Conservation (phyloP, 2,329 filamentous ascomycete species). For the Sporothrix brasiliensis region DNA sequence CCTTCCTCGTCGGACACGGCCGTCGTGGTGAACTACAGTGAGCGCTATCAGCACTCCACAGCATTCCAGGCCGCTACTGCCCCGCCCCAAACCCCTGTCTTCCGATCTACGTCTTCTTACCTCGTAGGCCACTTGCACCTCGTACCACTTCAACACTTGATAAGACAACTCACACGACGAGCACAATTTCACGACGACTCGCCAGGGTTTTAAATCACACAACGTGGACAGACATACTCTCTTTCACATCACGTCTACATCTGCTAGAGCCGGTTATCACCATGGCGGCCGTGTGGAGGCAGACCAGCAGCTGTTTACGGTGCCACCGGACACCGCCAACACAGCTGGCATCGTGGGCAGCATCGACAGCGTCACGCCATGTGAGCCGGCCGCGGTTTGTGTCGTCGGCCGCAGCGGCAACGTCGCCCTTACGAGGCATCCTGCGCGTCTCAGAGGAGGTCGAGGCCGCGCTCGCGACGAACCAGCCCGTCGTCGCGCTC, state of each 20-base stretch:
- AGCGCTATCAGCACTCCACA: slow-evolving; percentile 24
- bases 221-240: not conserved
- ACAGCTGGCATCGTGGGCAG: not conserved
- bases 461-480: slow-evolving; percentile 69
- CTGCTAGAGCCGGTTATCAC: not conserved
- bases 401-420: not conserved
- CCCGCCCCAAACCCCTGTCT: not conserved
- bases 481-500: slow-evolving; percentile 84
- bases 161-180: not conserved
- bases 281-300: slow-evolving; percentile 28
- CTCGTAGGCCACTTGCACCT: not conserved
- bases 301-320: slow-evolving; percentile 17
- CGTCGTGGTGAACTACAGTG: not conserved
- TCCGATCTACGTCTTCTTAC: not conserved
- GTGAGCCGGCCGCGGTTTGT: not conserved
- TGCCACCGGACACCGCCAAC: slow-evolving; percentile 9
- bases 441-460: slow-evolving; percentile 77
- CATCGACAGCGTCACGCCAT: not conserved
- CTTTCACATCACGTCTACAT: not conserved
- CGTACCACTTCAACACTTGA: not conserved
- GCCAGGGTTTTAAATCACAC: not conserved
- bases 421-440: slow-evolving; percentile 42
- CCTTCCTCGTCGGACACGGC: slow-evolving; percentile 12
- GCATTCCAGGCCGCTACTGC: not conserved
- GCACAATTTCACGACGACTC: not conserved